phyloP scores from a whole-genome alignment of 306 rosid genomes.

The Inga leiocalycina region DNA sequence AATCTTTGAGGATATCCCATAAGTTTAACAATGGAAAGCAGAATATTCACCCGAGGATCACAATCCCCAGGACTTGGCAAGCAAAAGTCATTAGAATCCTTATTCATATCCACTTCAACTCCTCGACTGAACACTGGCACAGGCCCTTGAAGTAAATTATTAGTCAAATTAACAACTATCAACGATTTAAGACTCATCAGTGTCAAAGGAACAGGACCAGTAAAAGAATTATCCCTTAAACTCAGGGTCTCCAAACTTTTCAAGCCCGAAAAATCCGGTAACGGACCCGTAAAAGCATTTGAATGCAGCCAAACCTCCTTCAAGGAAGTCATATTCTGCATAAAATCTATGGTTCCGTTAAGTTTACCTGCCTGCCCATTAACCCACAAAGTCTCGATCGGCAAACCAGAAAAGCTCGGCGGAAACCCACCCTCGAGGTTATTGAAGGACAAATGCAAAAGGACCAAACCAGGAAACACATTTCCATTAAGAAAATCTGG shows the following conservation, averaged over 20 bases:
- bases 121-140: slow-evolving; percentile 57
- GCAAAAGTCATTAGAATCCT: slow-evolving; percentile 73
- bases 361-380: slow-evolving; percentile 74
- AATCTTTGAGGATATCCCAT: slow-evolving; percentile 75
- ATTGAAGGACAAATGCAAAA: slow-evolving; percentile 76
- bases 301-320: slow-evolving; percentile 79
- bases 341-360: slow-evolving; percentile 53
- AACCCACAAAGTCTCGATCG: slow-evolving; percentile 73
- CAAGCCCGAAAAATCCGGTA: slow-evolving; percentile 70
- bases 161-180: slow-evolving; percentile 69
- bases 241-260: slow-evolving; percentile 53
- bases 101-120: slow-evolving; percentile 61
- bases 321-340: slow-evolving; percentile 73
- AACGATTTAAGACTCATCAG: slow-evolving; percentile 56
- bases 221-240: slow-evolving; percentile 73
- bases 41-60: slow-evolving; percentile 54
- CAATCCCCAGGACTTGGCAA: slow-evolving; percentile 60
- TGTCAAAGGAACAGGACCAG: slow-evolving; percentile 74
- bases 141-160: slow-evolving; percentile 74
- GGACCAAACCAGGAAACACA: slow-evolving; percentile 53
- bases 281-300: slow-evolving; percentile 68
- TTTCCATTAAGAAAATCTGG: slow-evolving; percentile 58
- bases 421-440: slow-evolving; percentile 67
- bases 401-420: slow-evolving; percentile 46
- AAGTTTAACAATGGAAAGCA: slow-evolving; percentile 55